A percentile compares a stretch with the other conserved stretches of the same genome.
These are phyloP conservation scores for Fragilariopsis cylindrus DNA, from an alignment of 108 stramenopile genomes.

Conservation along the genomic window DNA sequence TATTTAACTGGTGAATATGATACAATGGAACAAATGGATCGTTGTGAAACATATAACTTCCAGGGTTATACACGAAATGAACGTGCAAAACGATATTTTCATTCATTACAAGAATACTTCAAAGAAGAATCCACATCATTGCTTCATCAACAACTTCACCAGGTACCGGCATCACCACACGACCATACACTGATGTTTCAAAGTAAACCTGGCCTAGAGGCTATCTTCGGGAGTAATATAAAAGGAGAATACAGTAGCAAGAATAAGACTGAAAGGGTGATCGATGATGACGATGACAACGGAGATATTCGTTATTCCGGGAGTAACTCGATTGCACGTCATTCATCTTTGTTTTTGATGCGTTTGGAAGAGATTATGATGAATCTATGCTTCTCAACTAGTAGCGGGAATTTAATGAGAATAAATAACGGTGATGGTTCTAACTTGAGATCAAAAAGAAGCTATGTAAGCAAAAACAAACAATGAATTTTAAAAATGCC, in stretches of 20 bases:
- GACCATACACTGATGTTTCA: slow-evolving; percentile 81
- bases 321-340: not conserved
- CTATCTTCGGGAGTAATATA: slow-evolving; percentile 46
- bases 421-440: no score
- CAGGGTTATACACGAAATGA: slow-evolving; percentile 67
- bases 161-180: slow-evolving; percentile 66
- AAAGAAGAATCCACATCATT: not conserved
- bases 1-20: slow-evolving; percentile 76
- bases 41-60: slow-evolving; percentile 54
- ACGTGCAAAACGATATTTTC: slow-evolving; percentile 57
- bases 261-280: not conserved
- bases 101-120: slow-evolving; percentile 24
- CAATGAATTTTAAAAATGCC: no score
- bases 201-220: slow-evolving; percentile 48
- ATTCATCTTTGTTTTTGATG: not conserved
- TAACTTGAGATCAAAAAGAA: no score
- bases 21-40: slow-evolving; percentile 42
- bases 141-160: slow-evolving; percentile 51
- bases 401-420: no score
- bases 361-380: no score
- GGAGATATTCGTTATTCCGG: not conserved
- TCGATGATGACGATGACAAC: not conserved
- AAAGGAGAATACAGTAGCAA: not conserved
- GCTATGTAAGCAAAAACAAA: no score
- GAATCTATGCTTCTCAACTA: no score